phyloP scores from a whole-genome alignment of 805 yeast species.

The Kregervanrija delftensis region DNA sequence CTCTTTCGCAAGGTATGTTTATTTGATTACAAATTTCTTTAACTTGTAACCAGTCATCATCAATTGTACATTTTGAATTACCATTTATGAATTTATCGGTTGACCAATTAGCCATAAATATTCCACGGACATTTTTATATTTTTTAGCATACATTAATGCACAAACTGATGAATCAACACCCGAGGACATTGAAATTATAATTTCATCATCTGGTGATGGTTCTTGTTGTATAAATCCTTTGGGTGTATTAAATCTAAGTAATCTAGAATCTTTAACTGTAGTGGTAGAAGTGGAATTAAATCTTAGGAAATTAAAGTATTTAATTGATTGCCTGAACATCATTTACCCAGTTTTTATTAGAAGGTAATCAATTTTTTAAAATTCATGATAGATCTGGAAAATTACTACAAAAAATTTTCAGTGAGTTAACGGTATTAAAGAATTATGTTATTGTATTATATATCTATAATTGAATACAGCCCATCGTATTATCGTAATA shows the following conservation, averaged over 20 bases:
- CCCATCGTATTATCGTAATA: too few species aligned
- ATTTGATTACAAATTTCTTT: conserved; percentile 53
- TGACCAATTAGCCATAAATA: conserved; percentile 94
- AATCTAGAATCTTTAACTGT: conserved; percentile 2
- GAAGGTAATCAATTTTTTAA: too few species aligned
- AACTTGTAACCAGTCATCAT: conserved; percentile 85
- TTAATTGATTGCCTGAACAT: too few species aligned
- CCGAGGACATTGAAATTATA: conserved; percentile 90
- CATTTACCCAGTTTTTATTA: too few species aligned
- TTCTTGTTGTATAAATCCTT: conserved; percentile 28
- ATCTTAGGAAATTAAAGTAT: conserved; percentile 1
- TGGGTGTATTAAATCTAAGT: conserved; percentile 6
- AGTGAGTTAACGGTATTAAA: too few species aligned
- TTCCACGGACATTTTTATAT: conserved; percentile 61
- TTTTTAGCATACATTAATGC: conserved; percentile 51
- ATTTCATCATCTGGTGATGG: conserved; percentile 55
- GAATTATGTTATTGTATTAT: too few species aligned
- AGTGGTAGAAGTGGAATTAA: too few species aligned
- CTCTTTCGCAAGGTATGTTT: conserved; percentile 63
- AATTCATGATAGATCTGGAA: too few species aligned
- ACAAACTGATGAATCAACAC: conserved; percentile 89
- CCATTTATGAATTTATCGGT: conserved; percentile 18
- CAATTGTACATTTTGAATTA: conserved; percentile 51
- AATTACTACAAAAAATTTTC: too few species aligned
- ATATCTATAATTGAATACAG: too few species aligned